Percentiles rank a stretch among this genome's conserved stretches.
Evolutionary conservation across 306 rosid genomes (phyloP).

Genomic region (Vigna mungo): DNA sequence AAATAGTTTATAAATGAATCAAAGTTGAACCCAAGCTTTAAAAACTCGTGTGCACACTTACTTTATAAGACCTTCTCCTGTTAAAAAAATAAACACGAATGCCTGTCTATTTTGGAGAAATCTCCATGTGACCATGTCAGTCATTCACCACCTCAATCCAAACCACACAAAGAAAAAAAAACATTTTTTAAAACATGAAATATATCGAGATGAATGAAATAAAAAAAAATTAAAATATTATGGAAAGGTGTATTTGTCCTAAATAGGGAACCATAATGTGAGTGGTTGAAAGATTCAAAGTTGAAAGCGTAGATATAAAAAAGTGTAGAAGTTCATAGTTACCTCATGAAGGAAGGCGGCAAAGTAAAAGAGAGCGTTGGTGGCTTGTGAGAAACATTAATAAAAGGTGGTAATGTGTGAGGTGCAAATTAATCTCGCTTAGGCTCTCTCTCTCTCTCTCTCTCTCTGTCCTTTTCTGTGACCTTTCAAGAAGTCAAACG

Average conservation of each 20-base stretch:
- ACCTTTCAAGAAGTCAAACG: constrained; percentile 40
- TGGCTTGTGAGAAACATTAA: constrained; percentile 77
- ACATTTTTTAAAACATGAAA: too few species aligned
- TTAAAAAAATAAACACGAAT: neutral
- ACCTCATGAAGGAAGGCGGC: constrained; percentile 53
- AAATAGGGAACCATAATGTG: too few species aligned
- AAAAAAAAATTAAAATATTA: too few species aligned
- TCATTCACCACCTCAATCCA: neutral
- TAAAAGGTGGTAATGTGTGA: constrained; percentile 73
- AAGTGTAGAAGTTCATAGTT: constrained; percentile 23
- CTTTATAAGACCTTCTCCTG: neutral
- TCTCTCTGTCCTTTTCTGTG: constrained; percentile 45
- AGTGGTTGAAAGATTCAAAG: constrained; percentile 42
- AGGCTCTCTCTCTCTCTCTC: constrained; percentile 1
- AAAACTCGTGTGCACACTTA: too few species aligned
- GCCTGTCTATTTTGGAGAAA: neutral
- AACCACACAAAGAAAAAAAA: too few species aligned
- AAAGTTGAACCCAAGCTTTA: too few species aligned
- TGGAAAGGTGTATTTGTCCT: too few species aligned
- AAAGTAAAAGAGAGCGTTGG: constrained; percentile 66
- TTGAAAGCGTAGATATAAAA: constrained; percentile 19
- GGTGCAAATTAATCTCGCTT: constrained; percentile 44
- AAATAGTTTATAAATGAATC: too few species aligned
- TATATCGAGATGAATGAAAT: too few species aligned
- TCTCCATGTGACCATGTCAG: constrained; percentile 1